Conservation (phyloP, 352 stramenopile genomes). For the Pythium coloratum region DNA sequence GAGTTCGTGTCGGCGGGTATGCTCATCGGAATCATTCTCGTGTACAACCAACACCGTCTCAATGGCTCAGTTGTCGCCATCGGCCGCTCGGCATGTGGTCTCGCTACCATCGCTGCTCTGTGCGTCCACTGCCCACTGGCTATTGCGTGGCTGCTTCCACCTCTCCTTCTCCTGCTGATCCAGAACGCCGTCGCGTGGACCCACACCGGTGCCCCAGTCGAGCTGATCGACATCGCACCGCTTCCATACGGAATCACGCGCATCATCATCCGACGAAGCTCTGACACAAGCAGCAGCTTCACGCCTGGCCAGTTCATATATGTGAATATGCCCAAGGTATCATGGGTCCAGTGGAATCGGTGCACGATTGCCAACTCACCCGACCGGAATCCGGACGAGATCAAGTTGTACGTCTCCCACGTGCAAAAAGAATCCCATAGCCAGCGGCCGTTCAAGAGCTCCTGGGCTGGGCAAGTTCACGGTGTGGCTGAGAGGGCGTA, state of each 20-base stretch:
- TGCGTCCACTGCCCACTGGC: constrained; percentile 30
- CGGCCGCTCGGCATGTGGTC: constrained; percentile 5
- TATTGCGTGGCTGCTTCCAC: constrained; percentile 32
- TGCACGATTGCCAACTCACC: constrained; percentile 36
- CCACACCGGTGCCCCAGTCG: constrained; percentile 26
- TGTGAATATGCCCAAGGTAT: constrained; percentile 31
- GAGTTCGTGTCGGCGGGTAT: constrained; percentile 28
- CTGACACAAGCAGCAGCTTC: constrained; percentile 16
- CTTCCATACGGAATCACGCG: constrained; percentile 33
- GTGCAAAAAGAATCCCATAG: no score
- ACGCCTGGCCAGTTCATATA: constrained; percentile 33
- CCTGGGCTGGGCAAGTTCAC: constrained; percentile 28
- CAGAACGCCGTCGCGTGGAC: constrained; percentile 14
- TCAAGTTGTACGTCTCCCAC: constrained; percentile 30
- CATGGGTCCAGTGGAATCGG: constrained; percentile 33
- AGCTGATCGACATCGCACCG: constrained; percentile 33
- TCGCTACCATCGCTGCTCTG: constrained; percentile 17
- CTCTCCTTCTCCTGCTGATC: constrained; percentile 28
- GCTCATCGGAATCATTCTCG: constrained; percentile 24
- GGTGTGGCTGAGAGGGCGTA: constrained; percentile 32
- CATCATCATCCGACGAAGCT: constrained; percentile 14
- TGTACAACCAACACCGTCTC: constrained; percentile 14
- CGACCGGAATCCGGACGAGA: constrained; percentile 15
- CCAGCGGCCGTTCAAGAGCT: background rate
- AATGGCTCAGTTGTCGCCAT: background rate